Evolutionary conservation across 202 grass and related monocot species (phyloP), one percentile per base, ranked within the genome.

Genomic region (Zizania palustris): DNA sequence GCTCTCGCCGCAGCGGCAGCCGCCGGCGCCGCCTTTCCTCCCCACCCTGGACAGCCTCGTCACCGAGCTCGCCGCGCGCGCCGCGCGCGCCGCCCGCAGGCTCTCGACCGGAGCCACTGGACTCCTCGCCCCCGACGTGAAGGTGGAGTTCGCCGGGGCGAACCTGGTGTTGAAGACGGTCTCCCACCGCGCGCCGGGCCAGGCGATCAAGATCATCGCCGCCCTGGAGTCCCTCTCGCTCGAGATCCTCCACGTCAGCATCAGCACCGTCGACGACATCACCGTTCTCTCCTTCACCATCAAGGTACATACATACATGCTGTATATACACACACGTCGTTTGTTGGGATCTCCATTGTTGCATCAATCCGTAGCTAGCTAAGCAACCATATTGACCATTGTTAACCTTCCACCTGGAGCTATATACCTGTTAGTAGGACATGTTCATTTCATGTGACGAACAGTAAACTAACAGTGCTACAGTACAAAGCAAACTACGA

Each of bases 281-380:
- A 84, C 91, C 63, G 80, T 98, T 35, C 95, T 95, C 85, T 88
- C 96, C 18, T 98, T 92, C 96, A 98, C 89, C 48, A 88, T 95
- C 71, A 98, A 98, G 92, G 96, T 97, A 49, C 49, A 69, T 33
- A 34, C 15, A 28, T 28, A 28, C 28, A 28, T 28, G 2, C 2
- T 2, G 2, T 28, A 28, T 28, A 28, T 28, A 28, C 2, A 28
- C 28, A 28, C 28, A 28, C 28, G 2, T 28, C 28, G 28, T 28
- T 28, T 2, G 2, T 28, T 28, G 28, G 2, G 28, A 28, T 28
- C 28, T 28, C 28, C 28, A 2, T 28, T 28, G 2, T 28, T 28
- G 28, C 28, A 28, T 28, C 28, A 2, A 28, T 28, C 28, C 28
- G 8, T 5, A 36, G 33, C 46, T 53, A 65, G n/a, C 38, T 41